Evolutionary conservation across 768 basidiomycete species (phyloP).

Genomic region (Mycena alexandri): DNA sequence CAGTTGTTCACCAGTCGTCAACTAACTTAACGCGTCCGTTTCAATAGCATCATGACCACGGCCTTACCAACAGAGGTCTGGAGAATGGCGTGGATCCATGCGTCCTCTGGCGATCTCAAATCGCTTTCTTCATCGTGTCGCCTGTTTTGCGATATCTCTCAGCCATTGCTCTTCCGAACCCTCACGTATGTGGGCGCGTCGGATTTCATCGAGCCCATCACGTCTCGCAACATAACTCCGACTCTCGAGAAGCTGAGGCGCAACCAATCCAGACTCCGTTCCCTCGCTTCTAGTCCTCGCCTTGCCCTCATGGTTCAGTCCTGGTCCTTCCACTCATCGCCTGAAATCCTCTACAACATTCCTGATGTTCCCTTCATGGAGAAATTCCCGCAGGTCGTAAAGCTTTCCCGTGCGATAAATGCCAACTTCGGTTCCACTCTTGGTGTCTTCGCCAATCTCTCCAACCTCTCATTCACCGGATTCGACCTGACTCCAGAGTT

Average conservation of each 20-base stretch:
- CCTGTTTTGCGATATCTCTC: too few species aligned
- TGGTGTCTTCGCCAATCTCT: slow-evolving; percentile 20
- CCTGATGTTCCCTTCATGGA: neutral
- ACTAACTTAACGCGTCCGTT: too few species aligned
- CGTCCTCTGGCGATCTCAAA: too few species aligned
- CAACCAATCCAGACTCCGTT: slow-evolving; percentile 3
- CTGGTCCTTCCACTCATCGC: slow-evolving; percentile 9
- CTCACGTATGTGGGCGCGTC: too few species aligned
- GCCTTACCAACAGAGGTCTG: too few species aligned
- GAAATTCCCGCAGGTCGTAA: neutral
- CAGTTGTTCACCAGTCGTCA: slow-evolving; percentile 58
- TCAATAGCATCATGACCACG: too few species aligned
- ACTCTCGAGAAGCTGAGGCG: slow-evolving; percentile 4
- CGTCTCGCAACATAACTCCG: too few species aligned
- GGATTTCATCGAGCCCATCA: too few species aligned
- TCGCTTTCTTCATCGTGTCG: too few species aligned
- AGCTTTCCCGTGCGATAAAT: slow-evolving; percentile 1
- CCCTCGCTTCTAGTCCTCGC: neutral
- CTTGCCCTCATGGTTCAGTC: slow-evolving; percentile 18
- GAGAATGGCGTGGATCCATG: too few species aligned
- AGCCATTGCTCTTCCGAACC: too few species aligned
- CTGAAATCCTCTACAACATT: neutral
- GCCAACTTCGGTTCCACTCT: slow-evolving; percentile 15
- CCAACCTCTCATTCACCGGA: neutral
- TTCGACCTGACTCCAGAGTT: slow-evolving; percentile 15